Evolutionary conservation across 371 early-diverging fungal genomes (phyloP), one percentile per base, ranked within the genome.

Genomic region (Rhizopus microsporus): DNA sequence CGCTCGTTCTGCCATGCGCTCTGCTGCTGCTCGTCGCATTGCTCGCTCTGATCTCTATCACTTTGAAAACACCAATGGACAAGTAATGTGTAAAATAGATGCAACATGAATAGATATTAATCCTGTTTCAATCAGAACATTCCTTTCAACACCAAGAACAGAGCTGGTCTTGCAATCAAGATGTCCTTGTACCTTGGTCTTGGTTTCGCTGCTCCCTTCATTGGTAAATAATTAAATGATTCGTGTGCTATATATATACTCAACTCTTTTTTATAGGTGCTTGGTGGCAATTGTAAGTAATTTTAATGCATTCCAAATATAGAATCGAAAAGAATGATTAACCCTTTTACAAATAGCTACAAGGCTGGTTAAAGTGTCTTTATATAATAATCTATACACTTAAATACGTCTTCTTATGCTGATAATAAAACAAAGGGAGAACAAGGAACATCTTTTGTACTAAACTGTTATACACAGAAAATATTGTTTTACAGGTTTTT

Each of bases 71-170:
- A 17, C 61, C 31, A 63, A 76, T 51, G 80, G 80, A 35, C 67
- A 68, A 57, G 80, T 79, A 67, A 47, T 5, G 8, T 13, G 31
- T 12, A 49, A 42, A 12, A 32, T 31, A 17, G 7, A 35, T 34
- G 43, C 10, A 53, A 29, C 7, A 47, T 9, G 7, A 31, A 6
- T 16, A 10, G 37, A 5, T 30, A 10, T 34, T 34, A 15, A 31
- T n/a, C 15, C 33, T 1, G 31, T 17, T 46, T n/a, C 45, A 23
- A 16, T 8, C 63, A 85, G 85, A 82, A 85, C 74, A 47, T 83
- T 65, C 85, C 85, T 47, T 85, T 85, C 72, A 71, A 76, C 52
- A 83, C 85, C 64, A 82, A 75, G 68, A 85, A 81, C 78, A 80
- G 75, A 66, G 69, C 72, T 62, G 79, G 63, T 56, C 79, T 85